Evolutionary conservation across 805 yeast genomes (phyloP).

Genomic region (Candida khao-thaluensis): DNA sequence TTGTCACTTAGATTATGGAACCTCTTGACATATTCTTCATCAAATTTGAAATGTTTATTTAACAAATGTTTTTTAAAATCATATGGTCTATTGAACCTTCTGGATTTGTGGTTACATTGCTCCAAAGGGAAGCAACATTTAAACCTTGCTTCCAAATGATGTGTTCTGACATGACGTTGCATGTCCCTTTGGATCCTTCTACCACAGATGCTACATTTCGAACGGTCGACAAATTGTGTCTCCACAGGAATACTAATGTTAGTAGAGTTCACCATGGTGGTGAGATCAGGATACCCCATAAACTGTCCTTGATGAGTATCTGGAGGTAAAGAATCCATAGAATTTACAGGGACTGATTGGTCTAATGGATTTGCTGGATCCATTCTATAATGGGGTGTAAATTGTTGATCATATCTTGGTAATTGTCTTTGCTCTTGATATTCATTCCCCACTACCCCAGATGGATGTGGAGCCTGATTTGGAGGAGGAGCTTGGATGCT

Average conservation of each 20-base stretch:
- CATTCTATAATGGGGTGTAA: background rate
- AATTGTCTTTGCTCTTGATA: background rate
- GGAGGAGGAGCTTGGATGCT: background rate
- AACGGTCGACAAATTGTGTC: constrained; percentile 36
- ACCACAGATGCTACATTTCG: constrained; percentile 52
- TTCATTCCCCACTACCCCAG: background rate
- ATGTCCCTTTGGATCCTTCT: constrained; percentile 58
- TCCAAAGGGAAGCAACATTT: constrained; percentile 55
- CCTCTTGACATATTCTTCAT: constrained; percentile 42
- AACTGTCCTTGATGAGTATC: background rate
- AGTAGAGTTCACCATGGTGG: constrained; percentile 36
- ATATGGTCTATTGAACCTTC: constrained; percentile 65
- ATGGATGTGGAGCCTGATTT: background rate
- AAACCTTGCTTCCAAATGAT: constrained; percentile 55
- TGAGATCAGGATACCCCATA: constrained; percentile 33
- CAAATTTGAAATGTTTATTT: constrained; percentile 59
- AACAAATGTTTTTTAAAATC: constrained; percentile 66
- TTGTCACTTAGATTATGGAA: constrained; percentile 54
- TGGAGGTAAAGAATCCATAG: too few species aligned
- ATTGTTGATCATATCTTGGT: background rate
- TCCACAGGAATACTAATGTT: constrained; percentile 37
- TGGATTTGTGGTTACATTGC: constrained; percentile 57
- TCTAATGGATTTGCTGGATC: background rate
- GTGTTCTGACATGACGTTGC: constrained; percentile 62
- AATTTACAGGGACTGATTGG: background rate